A percentile compares a stretch with the other conserved stretches of the same genome.
Conservation (phyloP, 1,284 basidiomycete species). For the Porodaedalea pini region DNA sequence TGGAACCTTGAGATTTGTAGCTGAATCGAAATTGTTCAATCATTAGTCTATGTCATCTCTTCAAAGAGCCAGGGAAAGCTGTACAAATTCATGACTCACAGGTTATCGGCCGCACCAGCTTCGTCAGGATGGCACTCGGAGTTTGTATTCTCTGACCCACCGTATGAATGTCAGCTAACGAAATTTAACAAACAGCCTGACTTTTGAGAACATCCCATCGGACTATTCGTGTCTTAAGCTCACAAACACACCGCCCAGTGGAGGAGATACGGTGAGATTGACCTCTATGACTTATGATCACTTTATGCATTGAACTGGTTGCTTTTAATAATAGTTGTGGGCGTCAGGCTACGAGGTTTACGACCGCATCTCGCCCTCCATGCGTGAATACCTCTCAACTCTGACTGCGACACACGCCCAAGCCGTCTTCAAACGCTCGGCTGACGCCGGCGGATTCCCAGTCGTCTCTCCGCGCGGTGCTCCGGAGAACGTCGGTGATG, state of each 20-base stretch:
- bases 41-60: conserved; percentile 20
- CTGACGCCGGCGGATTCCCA: conserved; percentile 17
- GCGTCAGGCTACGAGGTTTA: conserved; percentile 37
- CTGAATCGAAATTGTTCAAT: neutral
- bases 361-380: conserved; percentile 37
- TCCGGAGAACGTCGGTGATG: conserved; percentile 42
- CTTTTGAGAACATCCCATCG: conserved; percentile 43
- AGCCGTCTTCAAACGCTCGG: conserved; percentile 32
- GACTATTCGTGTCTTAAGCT: conserved; percentile 41
- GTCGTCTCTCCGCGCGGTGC: conserved; percentile 31
- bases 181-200: conserved; percentile 24
- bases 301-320: neutral
- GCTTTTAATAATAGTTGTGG: conserved; percentile 13
- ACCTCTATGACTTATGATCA: conserved; percentile 16
- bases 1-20: neutral
- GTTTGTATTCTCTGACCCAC: conserved; percentile 18
- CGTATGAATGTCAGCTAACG: neutral
- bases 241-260: conserved; percentile 32
- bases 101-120: conserved; percentile 9
- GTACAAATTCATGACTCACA: conserved; percentile 17
- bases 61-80: conserved; percentile 16
- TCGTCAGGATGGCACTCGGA: conserved; percentile 32
- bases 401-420: conserved; percentile 39
- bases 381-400: conserved; percentile 35
- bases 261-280: conserved; percentile 36